Evolutionary conservation across 768 basidiomycete species (phyloP).

Genomic region (Leucocoprinus sp.): DNA sequence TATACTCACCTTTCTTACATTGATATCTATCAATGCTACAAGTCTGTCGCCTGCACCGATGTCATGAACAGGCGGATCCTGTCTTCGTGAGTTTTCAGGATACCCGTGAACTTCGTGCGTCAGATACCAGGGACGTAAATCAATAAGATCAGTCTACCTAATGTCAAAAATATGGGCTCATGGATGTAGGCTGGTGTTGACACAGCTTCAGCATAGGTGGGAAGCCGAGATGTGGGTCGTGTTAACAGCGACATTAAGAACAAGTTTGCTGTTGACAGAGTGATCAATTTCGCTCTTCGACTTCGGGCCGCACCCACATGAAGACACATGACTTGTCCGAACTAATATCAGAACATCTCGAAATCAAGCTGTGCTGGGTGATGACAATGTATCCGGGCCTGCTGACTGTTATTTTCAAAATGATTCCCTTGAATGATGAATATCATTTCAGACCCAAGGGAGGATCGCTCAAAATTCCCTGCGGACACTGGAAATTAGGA

Average conservation of each 20-base stretch:
- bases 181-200: neutral
- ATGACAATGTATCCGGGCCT: neutral
- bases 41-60: conserved; percentile 9
- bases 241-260: neutral
- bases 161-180: conserved; percentile 2
- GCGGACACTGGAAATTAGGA: no score
- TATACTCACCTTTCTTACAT: conserved; percentile 1
- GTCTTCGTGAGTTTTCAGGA: neutral
- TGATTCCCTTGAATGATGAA: no score
- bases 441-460: no score
- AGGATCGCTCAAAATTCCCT: no score
- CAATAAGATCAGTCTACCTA: neutral
- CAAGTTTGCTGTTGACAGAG: neutral
- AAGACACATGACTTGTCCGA: neutral
- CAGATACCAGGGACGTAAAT: neutral
- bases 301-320: no score
- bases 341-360: neutral
- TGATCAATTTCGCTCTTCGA: neutral
- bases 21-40: conserved; percentile 6
- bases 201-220: conserved; percentile 4
- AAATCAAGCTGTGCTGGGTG: neutral
- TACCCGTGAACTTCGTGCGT: neutral
- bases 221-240: conserved; percentile 4
- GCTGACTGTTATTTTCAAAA: neutral
- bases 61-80: conserved; percentile 8